These are phyloP conservation scores for Rhynchospora breviuscula DNA, from an alignment of 176 grass and related monocot species.

Conservation along the genomic window DNA sequence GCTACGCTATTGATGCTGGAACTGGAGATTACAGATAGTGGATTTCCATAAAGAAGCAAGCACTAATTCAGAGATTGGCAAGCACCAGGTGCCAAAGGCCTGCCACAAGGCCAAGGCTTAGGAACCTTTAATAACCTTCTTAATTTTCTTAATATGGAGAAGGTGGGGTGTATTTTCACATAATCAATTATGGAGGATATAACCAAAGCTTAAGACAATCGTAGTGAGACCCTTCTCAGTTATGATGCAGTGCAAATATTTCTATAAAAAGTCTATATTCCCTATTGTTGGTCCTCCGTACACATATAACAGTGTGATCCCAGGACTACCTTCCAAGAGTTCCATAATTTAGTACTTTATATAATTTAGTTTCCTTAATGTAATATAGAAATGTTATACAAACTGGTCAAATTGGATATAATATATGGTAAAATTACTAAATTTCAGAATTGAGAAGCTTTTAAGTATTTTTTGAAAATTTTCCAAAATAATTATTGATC, in stretches of 20 bases:
- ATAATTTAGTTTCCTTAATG: neutral
- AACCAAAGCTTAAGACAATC: neutral
- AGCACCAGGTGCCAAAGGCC: neutral
- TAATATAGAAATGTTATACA: neutral
- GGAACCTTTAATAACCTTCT: neutral
- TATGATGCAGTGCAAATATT: neutral
- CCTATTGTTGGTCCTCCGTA: neutral
- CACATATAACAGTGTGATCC: neutral
- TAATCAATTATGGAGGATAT: conserved; percentile 1
- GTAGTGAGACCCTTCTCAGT: neutral
- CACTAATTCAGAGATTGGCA: neutral
- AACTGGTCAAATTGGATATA: neutral
- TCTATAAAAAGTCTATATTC: neutral
- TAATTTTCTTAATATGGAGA: neutral
- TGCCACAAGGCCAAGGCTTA: neutral
- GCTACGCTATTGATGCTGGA: neutral
- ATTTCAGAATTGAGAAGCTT: neutral
- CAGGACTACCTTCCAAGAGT: neutral
- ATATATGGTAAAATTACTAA: neutral
- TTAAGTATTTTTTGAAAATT: neutral
- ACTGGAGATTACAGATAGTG: neutral
- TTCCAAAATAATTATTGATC: neutral
- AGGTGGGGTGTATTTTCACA: neutral
- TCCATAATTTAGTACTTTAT: too few species aligned
- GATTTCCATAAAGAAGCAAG: neutral